Evolutionary conservation across 345 rosid genomes (phyloP).

Genomic region (Litchi chinensis): DNA sequence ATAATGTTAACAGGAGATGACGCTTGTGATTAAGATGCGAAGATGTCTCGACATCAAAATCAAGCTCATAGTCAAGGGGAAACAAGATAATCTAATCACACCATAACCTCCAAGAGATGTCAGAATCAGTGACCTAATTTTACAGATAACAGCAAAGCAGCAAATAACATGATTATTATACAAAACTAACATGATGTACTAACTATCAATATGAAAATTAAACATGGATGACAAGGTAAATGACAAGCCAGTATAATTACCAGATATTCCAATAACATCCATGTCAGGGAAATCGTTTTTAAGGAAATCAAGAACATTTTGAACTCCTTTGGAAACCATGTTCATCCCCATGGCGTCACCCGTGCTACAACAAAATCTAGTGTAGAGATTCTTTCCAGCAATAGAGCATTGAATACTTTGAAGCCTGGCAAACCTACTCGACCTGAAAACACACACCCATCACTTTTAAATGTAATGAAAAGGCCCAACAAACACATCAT

Average conservation of each 20-base stretch:
- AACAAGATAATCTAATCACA: not conserved
- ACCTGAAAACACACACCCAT: conserved; percentile 43
- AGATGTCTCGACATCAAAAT: not conserved
- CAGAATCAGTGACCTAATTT: not conserved
- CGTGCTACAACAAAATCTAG: conserved; percentile 75
- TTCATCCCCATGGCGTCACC: conserved; percentile 99
- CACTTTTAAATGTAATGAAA: not conserved
- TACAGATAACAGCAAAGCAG: not conserved
- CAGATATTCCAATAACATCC: conserved; percentile 82
- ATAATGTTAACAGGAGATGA: not conserved
- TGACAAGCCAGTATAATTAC: conserved; percentile 32
- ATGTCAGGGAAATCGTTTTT: conserved; percentile 80
- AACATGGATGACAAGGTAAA: not conserved
- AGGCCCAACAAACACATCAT: not conserved
- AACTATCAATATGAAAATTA: not conserved
- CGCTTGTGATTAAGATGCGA: not conserved
- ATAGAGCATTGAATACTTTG: conserved; percentile 59
- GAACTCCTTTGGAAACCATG: conserved; percentile 94
- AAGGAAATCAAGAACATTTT: conserved; percentile 82
- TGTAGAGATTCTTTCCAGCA: conserved; percentile 88
- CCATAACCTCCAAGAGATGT: not conserved
- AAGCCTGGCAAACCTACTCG: conserved; percentile 77
- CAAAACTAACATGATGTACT: not conserved
- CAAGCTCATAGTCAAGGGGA: not conserved
- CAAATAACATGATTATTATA: not conserved